Evolutionary conservation across 352 stramenopile genomes (phyloP).

Genomic region (Pythium phragmiticola): DNA sequence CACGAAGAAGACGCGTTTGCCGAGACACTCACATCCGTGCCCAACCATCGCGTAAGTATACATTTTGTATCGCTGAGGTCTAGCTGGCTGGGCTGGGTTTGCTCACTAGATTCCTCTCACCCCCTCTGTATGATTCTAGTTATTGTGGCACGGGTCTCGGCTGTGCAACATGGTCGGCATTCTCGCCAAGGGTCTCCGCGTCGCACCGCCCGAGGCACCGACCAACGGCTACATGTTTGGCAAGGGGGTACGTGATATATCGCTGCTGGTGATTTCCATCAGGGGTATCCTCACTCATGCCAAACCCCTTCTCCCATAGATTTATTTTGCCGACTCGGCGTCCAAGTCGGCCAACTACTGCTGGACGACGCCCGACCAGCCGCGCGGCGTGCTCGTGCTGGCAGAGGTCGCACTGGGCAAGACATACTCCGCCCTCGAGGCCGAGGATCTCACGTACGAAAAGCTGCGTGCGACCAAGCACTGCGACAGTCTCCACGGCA

Average conservation of each 20-base stretch:
- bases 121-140: constrained; percentile 22
- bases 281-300: constrained; percentile 2
- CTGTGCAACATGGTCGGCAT: constrained; percentile 82
- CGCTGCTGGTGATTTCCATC: neutral
- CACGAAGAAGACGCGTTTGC: constrained; percentile 43
- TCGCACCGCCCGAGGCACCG: constrained; percentile 78
- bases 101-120: neutral
- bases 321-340: constrained; percentile 86
- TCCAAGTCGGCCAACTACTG: constrained; percentile 87
- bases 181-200: constrained; percentile 70
- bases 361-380: constrained; percentile 59
- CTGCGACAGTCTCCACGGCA: constrained; percentile 51
- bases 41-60: constrained; percentile 53
- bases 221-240: constrained; percentile 83
- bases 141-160: constrained; percentile 85
- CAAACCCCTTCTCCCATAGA: constrained; percentile 28
- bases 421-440: constrained; percentile 43
- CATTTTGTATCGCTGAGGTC: neutral
- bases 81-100: neutral
- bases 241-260: constrained; percentile 61
- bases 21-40: constrained; percentile 35
- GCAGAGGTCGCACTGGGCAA: constrained; percentile 63
- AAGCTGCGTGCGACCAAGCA: constrained; percentile 33
- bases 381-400: constrained; percentile 60
- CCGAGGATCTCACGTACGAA: constrained; percentile 55